Conservation (phyloP, 768 basidiomycete species). For the Mrakia gelida region DNA sequence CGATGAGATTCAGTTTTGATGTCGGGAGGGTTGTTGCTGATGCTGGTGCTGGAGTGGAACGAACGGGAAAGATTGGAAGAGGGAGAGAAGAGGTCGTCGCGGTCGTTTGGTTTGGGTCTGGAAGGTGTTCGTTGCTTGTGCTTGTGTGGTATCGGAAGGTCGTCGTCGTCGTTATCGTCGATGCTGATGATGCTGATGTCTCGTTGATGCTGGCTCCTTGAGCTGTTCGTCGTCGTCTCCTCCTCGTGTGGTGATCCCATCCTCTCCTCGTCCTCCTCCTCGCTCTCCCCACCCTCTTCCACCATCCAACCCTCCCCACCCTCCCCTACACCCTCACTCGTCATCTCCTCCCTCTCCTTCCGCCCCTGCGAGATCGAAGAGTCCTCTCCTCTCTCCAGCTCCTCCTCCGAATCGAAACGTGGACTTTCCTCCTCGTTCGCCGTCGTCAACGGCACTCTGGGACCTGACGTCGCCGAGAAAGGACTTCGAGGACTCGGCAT, state of each 20-base stretch:
- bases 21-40: not conserved
- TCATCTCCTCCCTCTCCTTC: not conserved
- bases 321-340: not conserved
- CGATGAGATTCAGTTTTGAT: not conserved
- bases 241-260: not conserved
- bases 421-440: not conserved
- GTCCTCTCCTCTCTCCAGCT: not conserved
- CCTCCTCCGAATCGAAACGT: conserved; percentile 6
- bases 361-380: conserved; percentile 13
- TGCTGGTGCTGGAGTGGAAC: not conserved
- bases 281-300: not conserved
- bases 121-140: not conserved
- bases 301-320: not conserved
- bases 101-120: not conserved
- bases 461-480: not conserved
- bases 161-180: not conserved
- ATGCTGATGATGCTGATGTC: conserved; percentile 6
- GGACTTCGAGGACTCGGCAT: not conserved
- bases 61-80: not conserved
- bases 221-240: not conserved
- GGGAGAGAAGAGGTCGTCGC: not conserved
- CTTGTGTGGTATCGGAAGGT: not conserved
- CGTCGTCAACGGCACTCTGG: not conserved
- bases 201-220: not conserved
- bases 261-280: not conserved